Conservation (phyloP, 2,329 filamentous ascomycete genomes). For the Ceratocystis lukuohia region DNA sequence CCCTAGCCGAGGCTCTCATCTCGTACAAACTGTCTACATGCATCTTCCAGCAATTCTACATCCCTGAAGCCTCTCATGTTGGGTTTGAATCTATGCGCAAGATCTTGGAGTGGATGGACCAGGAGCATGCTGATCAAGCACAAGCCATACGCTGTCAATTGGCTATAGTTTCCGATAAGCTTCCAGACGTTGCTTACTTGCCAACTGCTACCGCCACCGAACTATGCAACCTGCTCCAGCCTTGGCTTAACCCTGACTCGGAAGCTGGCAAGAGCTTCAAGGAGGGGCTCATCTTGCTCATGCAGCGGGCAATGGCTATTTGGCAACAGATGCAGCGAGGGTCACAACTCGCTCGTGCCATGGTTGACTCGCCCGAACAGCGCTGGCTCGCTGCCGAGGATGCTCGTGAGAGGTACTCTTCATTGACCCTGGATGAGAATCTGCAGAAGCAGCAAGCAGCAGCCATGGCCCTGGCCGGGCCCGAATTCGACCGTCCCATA, state of each 20-base stretch:
- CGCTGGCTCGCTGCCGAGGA: conserved; percentile 17
- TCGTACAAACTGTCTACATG: conserved; percentile 15
- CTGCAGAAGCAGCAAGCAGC: conserved; percentile 9
- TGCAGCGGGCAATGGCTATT: conserved; percentile 18
- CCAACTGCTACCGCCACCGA: neutral
- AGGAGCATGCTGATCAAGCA: conserved; percentile 15
- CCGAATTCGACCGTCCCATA: conserved; percentile 15
- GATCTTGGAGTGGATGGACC: conserved; percentile 18
- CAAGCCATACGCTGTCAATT: conserved; percentile 19
- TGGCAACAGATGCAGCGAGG: conserved; percentile 20
- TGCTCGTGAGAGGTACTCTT: conserved; percentile 17
- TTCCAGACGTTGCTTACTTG: conserved; percentile 14
- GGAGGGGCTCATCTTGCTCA: conserved; percentile 14
- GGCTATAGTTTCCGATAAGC: conserved; percentile 17
- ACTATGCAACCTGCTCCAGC: conserved; percentile 11
- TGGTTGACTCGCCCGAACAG: conserved; percentile 13
- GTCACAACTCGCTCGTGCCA: conserved; percentile 16
- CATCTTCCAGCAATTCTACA: conserved; percentile 18
- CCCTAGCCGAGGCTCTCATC: conserved; percentile 16
- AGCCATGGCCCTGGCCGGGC: conserved; percentile 3
- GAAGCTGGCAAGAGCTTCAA: conserved; percentile 15
- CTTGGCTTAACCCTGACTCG: conserved; percentile 12
- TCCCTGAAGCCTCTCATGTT: conserved; percentile 12
- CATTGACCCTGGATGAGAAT: conserved; percentile 14
- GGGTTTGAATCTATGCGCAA: conserved; percentile 16